A percentile compares a stretch with the other conserved stretches of the same genome.
phyloP scores from a whole-genome alignment of 371 early-diverging fungal species.

The Circinella umbellata region DNA sequence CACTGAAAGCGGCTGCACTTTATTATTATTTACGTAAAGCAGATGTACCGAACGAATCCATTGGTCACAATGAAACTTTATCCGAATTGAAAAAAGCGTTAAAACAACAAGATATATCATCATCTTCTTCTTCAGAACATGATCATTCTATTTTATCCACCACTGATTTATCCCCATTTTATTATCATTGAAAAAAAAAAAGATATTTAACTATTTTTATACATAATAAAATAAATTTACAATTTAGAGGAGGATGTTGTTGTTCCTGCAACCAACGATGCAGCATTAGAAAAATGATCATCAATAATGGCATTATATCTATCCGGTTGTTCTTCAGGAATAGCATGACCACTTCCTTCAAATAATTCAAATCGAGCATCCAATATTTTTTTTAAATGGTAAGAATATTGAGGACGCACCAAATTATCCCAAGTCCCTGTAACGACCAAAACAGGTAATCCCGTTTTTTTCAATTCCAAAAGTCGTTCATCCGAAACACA shows the following conservation, averaged over 20 bases:
- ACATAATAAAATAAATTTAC: neutral
- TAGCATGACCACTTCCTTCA: conserved; percentile 50
- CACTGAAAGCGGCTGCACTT: conserved; percentile 26
- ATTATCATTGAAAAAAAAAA: conserved; percentile 1
- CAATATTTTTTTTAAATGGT: conserved; percentile 35
- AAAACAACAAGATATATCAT: conserved; percentile 1
- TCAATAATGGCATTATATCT: conserved; percentile 40
- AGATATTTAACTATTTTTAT: neutral
- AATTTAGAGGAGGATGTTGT: conserved; percentile 3
- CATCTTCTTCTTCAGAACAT: neutral
- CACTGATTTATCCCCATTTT: neutral
- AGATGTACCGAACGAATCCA: conserved; percentile 20
- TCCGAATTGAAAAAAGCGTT: neutral
- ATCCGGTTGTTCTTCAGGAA: conserved; percentile 42
- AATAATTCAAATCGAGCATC: conserved; percentile 41
- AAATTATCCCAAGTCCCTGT: conserved; percentile 47
- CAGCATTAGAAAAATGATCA: conserved; percentile 25
- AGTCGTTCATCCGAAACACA: conserved; percentile 42
- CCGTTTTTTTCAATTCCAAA: conserved; percentile 25
- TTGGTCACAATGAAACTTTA: neutral
- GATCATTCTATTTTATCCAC: neutral
- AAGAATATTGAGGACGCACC: conserved; percentile 35
- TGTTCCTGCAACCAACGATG: too few species aligned
- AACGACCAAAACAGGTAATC: conserved; percentile 42
- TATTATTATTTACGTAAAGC: conserved; percentile 32